phyloP scores from a whole-genome alignment of 1,284 basidiomycete species.

The Naganishia liquefaciens region DNA sequence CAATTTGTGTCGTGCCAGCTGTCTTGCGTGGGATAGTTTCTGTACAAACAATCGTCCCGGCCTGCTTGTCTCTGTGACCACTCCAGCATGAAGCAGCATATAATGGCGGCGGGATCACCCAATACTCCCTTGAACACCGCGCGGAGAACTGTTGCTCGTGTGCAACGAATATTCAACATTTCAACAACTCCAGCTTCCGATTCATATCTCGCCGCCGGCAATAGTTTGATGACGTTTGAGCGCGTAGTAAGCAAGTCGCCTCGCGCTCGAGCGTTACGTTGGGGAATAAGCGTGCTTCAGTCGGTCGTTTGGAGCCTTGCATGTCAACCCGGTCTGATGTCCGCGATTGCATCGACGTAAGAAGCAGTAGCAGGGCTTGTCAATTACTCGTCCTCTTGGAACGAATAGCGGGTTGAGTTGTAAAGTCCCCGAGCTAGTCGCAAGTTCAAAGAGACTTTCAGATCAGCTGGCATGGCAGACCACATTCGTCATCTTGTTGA shows the following conservation, averaged over 20 bases:
- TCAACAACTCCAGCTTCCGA: neutral
- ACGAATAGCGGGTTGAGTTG: too few species aligned
- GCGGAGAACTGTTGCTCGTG: neutral
- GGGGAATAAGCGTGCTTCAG: neutral
- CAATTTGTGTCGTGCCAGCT: neutral
- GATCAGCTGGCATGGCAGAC: too few species aligned
- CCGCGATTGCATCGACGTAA: too few species aligned
- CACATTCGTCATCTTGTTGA: too few species aligned
- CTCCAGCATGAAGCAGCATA: too few species aligned
- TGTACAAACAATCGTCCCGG: neutral
- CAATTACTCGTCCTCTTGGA: too few species aligned
- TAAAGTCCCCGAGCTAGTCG: too few species aligned
- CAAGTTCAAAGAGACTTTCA: too few species aligned
- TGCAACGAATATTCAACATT: neutral
- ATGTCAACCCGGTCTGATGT: too few species aligned
- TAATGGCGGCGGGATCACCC: too few species aligned
- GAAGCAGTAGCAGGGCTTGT: too few species aligned
- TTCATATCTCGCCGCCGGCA: neutral
- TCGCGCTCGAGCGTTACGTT: neutral
- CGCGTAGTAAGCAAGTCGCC: slow-evolving; percentile 5
- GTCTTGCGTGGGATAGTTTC: neutral
- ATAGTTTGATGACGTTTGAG: slow-evolving; percentile 3
- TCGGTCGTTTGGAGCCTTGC: neutral
- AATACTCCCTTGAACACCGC: neutral
- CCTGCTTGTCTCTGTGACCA: neutral